Evolutionary conservation across 305 asterid genomes (phyloP), one percentile per base, ranked within the genome.

Genomic region (Fraxinus dipetala): DNA sequence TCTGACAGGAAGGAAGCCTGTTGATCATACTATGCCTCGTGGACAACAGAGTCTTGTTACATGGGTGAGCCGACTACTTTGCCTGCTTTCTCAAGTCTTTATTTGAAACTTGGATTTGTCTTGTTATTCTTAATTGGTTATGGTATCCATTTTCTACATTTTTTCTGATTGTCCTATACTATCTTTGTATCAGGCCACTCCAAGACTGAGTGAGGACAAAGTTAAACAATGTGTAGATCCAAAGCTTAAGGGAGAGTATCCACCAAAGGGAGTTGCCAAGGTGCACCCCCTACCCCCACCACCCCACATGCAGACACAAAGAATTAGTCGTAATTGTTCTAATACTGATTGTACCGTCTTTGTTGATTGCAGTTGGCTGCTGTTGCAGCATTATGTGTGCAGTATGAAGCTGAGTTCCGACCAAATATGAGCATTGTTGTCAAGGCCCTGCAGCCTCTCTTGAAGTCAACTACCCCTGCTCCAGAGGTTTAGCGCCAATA

Each of bases 401-500:
- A 92, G 83, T 92, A 92, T 74, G 97, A 91, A 81, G 89, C 97
- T 24, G 97, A 92, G 87, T 92, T 92, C 85, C 93, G 95, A 51
- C 95, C 97, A 51, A 92, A 92, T 78, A 92, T 92, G 95, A 91
- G 92, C 89, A 92, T 92, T 73, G 97, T 92, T 40, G 97, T 92
- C 14, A 91, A 92, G 90, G 97, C 97, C 48, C 84, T 92, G 83
- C 97, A 91, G 90, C 97, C 97, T 51, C 91, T 91, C 61, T 79
- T 92, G 87, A 91, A 86, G 87, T 48, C 91, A 2, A 30, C 90
- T 59, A 84, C 81, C 70, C 91, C 92, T 76, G 85, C 83, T 76
- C 85, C 85, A 0, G 89, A 85, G 86, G 32, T 48, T 24, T 77
- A 78, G 76, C 22, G 5, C 67, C 31, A 22, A 22, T 35, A 63